Conservation (phyloP, 2,329 filamentous ascomycete species). For the Plectosphaerella sp. region DNA sequence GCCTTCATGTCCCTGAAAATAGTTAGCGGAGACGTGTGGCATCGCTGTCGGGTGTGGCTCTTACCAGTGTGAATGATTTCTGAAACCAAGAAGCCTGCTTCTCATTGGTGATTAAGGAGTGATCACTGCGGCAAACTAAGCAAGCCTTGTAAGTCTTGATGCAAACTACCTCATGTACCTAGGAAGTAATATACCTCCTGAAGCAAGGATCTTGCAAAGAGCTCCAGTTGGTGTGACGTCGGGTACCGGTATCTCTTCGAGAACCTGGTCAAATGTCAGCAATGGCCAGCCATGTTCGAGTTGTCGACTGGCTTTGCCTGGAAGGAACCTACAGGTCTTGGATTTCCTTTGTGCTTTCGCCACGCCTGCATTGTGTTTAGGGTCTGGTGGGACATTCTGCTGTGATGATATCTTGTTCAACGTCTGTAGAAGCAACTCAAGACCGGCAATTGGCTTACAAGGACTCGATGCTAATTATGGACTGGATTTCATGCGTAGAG, state of each 20-base stretch:
- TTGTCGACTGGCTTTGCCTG: no score
- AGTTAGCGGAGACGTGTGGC: not conserved
- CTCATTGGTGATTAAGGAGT: constrained; percentile 21
- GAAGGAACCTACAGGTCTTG: constrained; percentile 14
- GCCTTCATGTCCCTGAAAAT: constrained; percentile 17
- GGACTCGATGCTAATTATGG: no score
- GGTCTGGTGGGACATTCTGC: constrained; percentile 8
- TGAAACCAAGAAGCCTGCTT: constrained; percentile 23
- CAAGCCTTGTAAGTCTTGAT: not conserved
- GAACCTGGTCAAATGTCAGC: constrained; percentile 10
- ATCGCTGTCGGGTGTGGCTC: not conserved
- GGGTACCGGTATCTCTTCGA: constrained; percentile 22
- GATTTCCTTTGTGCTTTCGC: constrained; percentile 26
- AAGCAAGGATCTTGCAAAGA: constrained; percentile 26
- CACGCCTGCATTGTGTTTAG: constrained; percentile 27
- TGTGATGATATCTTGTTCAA: no score
- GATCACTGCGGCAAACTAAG: constrained; percentile 26
- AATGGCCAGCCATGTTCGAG: not conserved
- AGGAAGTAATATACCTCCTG: constrained; percentile 16
- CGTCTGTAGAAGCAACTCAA: no score
- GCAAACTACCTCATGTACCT: not conserved
- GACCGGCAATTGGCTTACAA: no score
- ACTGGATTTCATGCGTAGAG: no score
- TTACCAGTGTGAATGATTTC: constrained; percentile 17
- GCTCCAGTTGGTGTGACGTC: constrained; percentile 16